These are phyloP conservation scores for Grosmannia huntii DNA, from an alignment of 2,329 filamentous ascomycete genomes.

Conservation along the genomic window DNA sequence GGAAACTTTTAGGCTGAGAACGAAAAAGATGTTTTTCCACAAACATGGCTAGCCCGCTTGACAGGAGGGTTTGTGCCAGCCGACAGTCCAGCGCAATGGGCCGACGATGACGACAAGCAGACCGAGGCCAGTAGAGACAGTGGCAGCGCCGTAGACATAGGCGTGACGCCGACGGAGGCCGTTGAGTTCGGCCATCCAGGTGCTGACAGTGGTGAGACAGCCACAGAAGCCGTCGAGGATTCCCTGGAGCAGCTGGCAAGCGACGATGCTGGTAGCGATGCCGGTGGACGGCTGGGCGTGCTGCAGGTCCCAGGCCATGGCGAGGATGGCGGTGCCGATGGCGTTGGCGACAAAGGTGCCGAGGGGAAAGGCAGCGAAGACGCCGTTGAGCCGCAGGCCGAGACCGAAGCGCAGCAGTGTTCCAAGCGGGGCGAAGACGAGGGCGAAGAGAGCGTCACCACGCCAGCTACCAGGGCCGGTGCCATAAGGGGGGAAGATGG, in stretches of 20 bases:
- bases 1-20: no score
- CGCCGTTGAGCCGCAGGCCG: slow-evolving; percentile 55
- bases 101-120: neutral
- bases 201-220: slow-evolving; percentile 45
- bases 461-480: slow-evolving; percentile 46
- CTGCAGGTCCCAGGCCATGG: slow-evolving; percentile 66
- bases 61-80: neutral
- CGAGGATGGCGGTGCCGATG: slow-evolving; percentile 60
- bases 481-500: slow-evolving; percentile 53
- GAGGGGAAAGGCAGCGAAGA: slow-evolving; percentile 57
- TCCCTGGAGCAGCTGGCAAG: slow-evolving; percentile 50
- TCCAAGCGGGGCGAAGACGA: slow-evolving; percentile 73
- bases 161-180: slow-evolving; percentile 1
- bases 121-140: neutral
- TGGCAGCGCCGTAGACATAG: slow-evolving; percentile 1
- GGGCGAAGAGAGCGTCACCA: slow-evolving; percentile 58
- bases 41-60: neutral
- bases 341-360: slow-evolving; percentile 81
- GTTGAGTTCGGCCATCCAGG: slow-evolving; percentile 1
- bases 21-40: no score
- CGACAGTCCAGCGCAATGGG: neutral
- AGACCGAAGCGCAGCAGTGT: slow-evolving; percentile 64
- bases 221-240: slow-evolving; percentile 58
- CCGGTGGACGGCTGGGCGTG: slow-evolving; percentile 36
- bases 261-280: slow-evolving; percentile 24